Percentiles rank a stretch among this genome's conserved stretches.
These are phyloP conservation scores for Neurospora sp. DNA, from an alignment of 495 filamentous ascomycete species.

Conservation along the genomic window DNA sequence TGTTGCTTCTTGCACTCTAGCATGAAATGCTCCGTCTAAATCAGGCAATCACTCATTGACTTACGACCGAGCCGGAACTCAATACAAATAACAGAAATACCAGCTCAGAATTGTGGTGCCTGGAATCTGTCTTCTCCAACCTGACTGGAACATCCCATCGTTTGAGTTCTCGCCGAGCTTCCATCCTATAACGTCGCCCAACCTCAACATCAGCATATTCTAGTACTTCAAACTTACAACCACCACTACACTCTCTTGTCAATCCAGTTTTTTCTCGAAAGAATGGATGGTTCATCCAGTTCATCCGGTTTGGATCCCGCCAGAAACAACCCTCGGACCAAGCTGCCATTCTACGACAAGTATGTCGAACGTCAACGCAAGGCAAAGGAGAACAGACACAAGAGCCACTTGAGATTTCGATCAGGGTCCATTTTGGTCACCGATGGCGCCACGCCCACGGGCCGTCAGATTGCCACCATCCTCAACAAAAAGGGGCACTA, in stretches of 20 bases:
- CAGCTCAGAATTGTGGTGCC: background rate
- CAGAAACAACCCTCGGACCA: background rate
- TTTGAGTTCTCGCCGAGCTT: background rate
- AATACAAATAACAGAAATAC: background rate
- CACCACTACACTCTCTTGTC: background rate
- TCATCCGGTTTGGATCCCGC: background rate
- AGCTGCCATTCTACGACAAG: background rate
- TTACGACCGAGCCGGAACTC: background rate
- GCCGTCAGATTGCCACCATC: background rate
- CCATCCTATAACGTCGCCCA: background rate
- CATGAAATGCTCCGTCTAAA: background rate
- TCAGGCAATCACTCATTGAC: background rate
- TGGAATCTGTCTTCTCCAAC: background rate
- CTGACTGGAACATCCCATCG: background rate
- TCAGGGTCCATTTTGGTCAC: background rate
- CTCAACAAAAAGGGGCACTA: background rate
- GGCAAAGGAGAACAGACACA: background rate
- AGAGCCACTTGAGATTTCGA: background rate
- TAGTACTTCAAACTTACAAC: background rate
- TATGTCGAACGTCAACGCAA: background rate
- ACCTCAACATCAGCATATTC: background rate
- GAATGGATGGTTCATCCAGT: background rate
- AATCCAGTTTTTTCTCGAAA: background rate
- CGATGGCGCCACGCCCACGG: background rate
- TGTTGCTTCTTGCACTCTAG: background rate